Evolutionary conservation across 2,329 filamentous ascomycete genomes (phyloP).

Genomic region (Beauveria caledonica): DNA sequence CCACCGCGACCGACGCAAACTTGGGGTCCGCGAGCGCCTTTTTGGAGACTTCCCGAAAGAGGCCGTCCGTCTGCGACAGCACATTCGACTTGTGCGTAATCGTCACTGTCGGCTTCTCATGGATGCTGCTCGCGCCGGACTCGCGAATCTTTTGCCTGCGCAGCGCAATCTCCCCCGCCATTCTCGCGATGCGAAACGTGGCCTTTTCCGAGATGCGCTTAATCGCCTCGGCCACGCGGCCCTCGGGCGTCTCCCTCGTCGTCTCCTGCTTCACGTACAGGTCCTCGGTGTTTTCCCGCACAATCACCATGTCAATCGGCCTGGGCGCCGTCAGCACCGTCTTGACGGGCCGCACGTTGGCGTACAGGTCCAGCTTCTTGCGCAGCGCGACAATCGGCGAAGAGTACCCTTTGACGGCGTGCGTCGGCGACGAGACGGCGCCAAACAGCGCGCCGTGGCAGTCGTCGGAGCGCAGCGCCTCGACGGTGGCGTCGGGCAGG

Average conservation of each 20-base stretch:
- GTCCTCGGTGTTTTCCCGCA: constrained; percentile 98
- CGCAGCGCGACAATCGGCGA: constrained; percentile 93
- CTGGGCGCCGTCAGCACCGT: constrained; percentile 54
- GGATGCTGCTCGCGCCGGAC: constrained; percentile 39
- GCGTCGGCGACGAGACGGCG: constrained; percentile 86
- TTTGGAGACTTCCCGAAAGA: constrained; percentile 78
- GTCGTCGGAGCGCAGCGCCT: constrained; percentile 69
- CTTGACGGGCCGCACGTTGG: constrained; percentile 96
- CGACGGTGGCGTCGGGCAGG: constrained; percentile 83
- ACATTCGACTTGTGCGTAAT: constrained; percentile 99
- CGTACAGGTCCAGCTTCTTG: constrained; percentile 90
- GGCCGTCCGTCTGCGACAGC: constrained; percentile 87
- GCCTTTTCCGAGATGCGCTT: constrained; percentile 92
- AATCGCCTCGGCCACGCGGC: constrained; percentile 91
- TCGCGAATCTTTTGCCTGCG: constrained; percentile 75
- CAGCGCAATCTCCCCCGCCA: constrained; percentile 90
- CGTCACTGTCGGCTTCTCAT: constrained; percentile 69
- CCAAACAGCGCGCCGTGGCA: constrained; percentile 96
- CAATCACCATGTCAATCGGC: constrained; percentile 93
- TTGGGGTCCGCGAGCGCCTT: constrained; percentile 57
- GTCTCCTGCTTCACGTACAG: constrained; percentile 96
- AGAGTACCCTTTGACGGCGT: constrained; percentile 88
- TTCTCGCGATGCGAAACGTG: constrained; percentile 76
- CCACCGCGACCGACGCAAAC: constrained; percentile 60
- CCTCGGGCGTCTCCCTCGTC: constrained; percentile 63